phyloP scores from a whole-genome alignment of 2,329 filamentous ascomycete species.

The Metarhizium anisopliae region DNA sequence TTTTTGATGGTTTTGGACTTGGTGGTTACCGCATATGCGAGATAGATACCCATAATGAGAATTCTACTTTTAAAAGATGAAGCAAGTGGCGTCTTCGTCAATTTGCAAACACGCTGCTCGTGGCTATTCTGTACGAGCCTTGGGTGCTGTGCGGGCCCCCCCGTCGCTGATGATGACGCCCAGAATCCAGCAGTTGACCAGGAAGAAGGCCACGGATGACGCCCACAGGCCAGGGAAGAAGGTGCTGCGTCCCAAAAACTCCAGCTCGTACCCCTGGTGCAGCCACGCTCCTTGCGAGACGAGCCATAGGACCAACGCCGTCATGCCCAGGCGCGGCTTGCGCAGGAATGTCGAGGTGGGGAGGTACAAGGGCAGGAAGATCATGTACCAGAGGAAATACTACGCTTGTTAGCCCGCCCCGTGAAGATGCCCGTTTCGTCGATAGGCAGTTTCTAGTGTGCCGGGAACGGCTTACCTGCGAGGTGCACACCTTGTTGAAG shows the following conservation, averaged over 20 bases:
- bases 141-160: conserved; percentile 19
- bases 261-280: conserved; percentile 64
- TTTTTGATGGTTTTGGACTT: not conserved
- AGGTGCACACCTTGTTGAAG: conserved; percentile 98
- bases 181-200: conserved; percentile 79
- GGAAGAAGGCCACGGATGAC: conserved; percentile 69
- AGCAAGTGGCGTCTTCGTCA: not conserved
- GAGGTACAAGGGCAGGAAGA: conserved; percentile 86
- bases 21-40: conserved; percentile 5
- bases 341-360: conserved; percentile 65
- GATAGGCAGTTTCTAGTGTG: too few species aligned
- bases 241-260: conserved; percentile 72
- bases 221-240: conserved; percentile 81
- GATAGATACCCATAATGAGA: conserved; percentile 12
- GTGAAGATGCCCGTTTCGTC: too few species aligned
- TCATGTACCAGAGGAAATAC: conserved; percentile 98
- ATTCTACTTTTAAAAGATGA: not conserved
- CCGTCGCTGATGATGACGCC: conserved; percentile 68
- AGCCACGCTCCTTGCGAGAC: conserved; percentile 66
- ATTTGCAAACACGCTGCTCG: not conserved
- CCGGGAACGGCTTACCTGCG: conserved; percentile 54
- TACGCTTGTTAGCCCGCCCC: conserved; percentile 23
- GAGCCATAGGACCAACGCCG: conserved; percentile 65
- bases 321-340: conserved; percentile 50
- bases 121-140: conserved; percentile 15